A percentile compares a stretch with the other conserved stretches of the same genome.
These are phyloP conservation scores for Hyphopichia pseudoburtonii DNA, from an alignment of 1,139 yeast species.

Conservation along the genomic window DNA sequence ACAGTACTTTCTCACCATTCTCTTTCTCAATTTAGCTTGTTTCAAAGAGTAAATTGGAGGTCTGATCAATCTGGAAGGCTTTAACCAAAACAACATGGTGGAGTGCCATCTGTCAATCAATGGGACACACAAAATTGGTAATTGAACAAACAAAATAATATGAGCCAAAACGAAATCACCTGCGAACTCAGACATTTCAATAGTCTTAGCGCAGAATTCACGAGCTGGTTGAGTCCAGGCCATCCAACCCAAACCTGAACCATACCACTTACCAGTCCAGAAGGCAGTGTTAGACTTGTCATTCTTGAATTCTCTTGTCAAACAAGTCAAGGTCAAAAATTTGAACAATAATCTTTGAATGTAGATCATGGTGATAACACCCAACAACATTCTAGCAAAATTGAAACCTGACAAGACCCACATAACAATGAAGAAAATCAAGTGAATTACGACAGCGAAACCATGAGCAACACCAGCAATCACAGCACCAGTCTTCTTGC, in stretches of 20 bases:
- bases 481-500: conserved; percentile 97
- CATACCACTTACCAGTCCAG: conserved; percentile 99
- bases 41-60: conserved; percentile 98
- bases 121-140: conserved; percentile 85
- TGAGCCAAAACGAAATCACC: conserved; percentile 97
- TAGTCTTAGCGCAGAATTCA: conserved; percentile 91
- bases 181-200: conserved; percentile 93
- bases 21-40: conserved; percentile 95
- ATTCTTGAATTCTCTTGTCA: conserved; percentile 96
- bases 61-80: conserved; percentile 96
- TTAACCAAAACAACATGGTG: conserved; percentile 97
- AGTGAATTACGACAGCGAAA: conserved; percentile 80
- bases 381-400: conserved; percentile 84
- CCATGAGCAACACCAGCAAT: conserved; percentile 98
- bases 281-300: conserved; percentile 96
- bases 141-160: conserved; percentile 78
- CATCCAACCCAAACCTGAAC: conserved; percentile 91
- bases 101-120: conserved; percentile 97
- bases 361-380: conserved; percentile 81
- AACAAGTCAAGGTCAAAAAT: conserved; percentile 70
- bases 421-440: conserved; percentile 87
- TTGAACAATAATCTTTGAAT: conserved; percentile 88
- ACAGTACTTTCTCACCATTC: conserved; percentile 97
- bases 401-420: conserved; percentile 96
- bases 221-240: conserved; percentile 96